phyloP scores from a whole-genome alignment of 306 rosid species.

The Quercus cerris region DNA sequence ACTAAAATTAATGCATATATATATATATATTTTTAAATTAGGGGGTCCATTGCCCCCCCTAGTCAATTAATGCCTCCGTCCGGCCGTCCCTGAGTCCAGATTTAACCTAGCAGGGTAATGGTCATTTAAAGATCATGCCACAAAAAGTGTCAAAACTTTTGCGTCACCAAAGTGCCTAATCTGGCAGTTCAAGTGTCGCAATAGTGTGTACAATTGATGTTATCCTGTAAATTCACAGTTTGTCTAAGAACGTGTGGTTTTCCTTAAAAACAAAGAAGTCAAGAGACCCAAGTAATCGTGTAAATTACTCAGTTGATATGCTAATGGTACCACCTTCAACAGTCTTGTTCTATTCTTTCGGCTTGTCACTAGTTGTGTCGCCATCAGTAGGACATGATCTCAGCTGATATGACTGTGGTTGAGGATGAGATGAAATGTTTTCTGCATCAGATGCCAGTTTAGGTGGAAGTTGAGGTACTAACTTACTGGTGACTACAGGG shows the following conservation, averaged over 20 bases:
- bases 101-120: background rate
- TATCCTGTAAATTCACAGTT: background rate
- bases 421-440: slow-evolving; percentile 42
- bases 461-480: slow-evolving; percentile 48
- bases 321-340: slow-evolving; percentile 85
- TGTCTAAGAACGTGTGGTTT: background rate
- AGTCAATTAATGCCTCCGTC: too few species aligned
- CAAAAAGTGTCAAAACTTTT: background rate
- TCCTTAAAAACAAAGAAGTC: background rate
- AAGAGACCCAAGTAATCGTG: background rate
- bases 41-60: too few species aligned
- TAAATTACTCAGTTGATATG: slow-evolving; percentile 63
- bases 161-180: background rate
- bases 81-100: background rate
- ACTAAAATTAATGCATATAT: too few species aligned
- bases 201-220: background rate
- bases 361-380: slow-evolving; percentile 52
- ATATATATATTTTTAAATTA: too few species aligned
- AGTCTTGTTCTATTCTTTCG: slow-evolving; percentile 68
- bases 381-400: slow-evolving; percentile 32
- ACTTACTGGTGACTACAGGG: slow-evolving; percentile 47
- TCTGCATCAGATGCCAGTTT: slow-evolving; percentile 52
- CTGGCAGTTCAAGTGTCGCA: background rate
- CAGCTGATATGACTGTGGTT: slow-evolving; percentile 35
- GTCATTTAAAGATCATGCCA: background rate